Base-by-base conservation (phyloP, 345 rosid genomes). In the Sisymbrium irio region DNA sequence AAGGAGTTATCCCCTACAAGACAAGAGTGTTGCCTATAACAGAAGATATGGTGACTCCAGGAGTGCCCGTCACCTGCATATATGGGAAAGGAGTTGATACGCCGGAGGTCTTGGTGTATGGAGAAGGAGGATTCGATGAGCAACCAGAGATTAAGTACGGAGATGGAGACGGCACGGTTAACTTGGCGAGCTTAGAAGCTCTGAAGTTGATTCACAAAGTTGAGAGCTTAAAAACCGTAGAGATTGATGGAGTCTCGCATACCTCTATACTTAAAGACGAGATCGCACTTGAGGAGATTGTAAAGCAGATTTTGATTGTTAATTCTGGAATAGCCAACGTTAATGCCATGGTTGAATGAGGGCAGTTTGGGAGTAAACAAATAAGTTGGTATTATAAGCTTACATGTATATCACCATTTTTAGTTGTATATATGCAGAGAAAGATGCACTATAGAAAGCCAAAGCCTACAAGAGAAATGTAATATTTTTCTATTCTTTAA, bases 121-220 rank as follows among this genome's bases (percentile, higher is more conserved):
- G 81, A 40, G 67, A 67, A 47, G 55, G 76, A 63, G 89, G 93
- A 19, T 94, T 89, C 7, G 86, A 88, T 41, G 71, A 74, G 79
- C 85, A 73, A 45, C 97, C 97, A 8, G 74, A 85, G 49, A 76
- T 86, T 56, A 79, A 77, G 51, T 83, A 89, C 15, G 97, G 98
- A 60, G 96, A 91, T 50, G 95, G 95, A 55, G 97, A 94, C 25
- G 98, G 98, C 22, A 94, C 98, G 0, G 96, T 88, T 73, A 87
- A 85, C 59, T 66, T 87, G 83, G 85, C 46, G 53, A 94, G 98
- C 71, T 72, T 89, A 77, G 67, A 79, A 53, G 96, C 86, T 63
- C 88, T 95, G 88, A 40, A 32, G 53, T 27, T 62, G 67, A 15
- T 62, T 36, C 39, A 80, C 9, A 25, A 67, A 62, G 78, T 67